Base-by-base conservation (phyloP, 78 protist species). In the Dictyostelium purpureum region DNA sequence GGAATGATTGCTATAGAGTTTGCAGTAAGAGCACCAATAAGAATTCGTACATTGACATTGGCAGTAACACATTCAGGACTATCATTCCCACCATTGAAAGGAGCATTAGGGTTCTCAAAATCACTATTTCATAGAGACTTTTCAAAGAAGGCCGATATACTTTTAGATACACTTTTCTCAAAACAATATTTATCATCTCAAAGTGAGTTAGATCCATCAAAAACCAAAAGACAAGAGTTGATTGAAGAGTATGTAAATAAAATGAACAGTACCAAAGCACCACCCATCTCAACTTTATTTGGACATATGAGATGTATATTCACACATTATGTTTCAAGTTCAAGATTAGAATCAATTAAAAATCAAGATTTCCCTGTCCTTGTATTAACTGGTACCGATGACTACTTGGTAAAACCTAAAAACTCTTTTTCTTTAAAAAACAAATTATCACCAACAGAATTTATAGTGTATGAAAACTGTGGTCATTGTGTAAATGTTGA, bases 1-100 rank as follows among this genome's bases (percentile, higher is more conserved):
- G 94, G 94, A 0, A 89, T 89, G 94, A 67, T 89, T 0, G 70
- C 88, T 2, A 51, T 79, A 49, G 94, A 89, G 33, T 33, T 89
- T 19, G 94, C 94, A 14, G 2, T 56, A 0, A 10, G 33, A 0
- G 37, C 57, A 0, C 49, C 69, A 12, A 11, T 37, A 2, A 45
- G 88, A 56, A 45, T 89, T 16, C 76, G 37, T 4, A 26, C 94
- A 35, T 16, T 89, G 10, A 14, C 80, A 12, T 57, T 89, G 5
- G 80, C 69, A 31, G 77, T 69, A 1, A 89, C 94, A 1, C 88
- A 78, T 49, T 71, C 94, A 0, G 94, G 94, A 4, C 59, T 47
- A 24, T 6, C 69, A 10, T 19, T 87, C 1, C 28, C 79, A 28
- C 79, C 79, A 21, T 28, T 82, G 26, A 45, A 59, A 51, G 76